phyloP scores from a whole-genome alignment of 257 asterid species.

The Solanum bulbocastanum region DNA sequence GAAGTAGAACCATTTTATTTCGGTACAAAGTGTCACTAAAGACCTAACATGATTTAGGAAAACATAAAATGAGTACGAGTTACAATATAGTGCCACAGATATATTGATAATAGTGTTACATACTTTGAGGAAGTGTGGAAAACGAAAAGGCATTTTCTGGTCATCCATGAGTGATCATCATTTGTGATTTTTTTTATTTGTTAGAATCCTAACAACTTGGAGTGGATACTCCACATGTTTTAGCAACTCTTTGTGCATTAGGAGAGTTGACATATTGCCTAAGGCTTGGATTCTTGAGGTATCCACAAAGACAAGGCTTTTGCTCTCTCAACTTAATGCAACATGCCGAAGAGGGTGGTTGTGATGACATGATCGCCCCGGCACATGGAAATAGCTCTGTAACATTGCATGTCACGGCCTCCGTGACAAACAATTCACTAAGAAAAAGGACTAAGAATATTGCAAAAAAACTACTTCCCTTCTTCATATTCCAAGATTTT shows the following conservation, averaged over 20 bases:
- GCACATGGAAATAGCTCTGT: slow-evolving; percentile 10
- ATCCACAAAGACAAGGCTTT: slow-evolving; percentile 26
- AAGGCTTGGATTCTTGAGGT: slow-evolving; percentile 8
- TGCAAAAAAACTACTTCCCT: background rate
- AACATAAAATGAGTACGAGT: background rate
- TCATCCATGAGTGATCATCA: background rate
- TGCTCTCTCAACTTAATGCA: slow-evolving; percentile 16
- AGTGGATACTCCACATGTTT: slow-evolving; percentile 2
- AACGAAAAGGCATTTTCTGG: background rate
- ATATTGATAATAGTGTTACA: background rate
- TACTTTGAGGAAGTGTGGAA: background rate
- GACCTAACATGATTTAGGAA: background rate
- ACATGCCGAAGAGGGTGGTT: slow-evolving; percentile 1
- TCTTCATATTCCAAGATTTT: background rate
- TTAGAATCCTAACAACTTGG: background rate
- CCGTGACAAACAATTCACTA: background rate
- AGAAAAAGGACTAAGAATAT: background rate
- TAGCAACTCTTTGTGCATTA: slow-evolving; percentile 8
- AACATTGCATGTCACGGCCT: slow-evolving; percentile 13
- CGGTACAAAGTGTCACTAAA: background rate
- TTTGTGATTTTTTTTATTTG: too few relatives aligned
- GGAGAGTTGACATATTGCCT: slow-evolving; percentile 16
- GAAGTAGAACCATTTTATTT: background rate
- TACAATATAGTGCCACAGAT: background rate
- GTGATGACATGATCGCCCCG: background rate